Evolutionary conservation across 2,329 filamentous ascomycete species (phyloP), one percentile per base, ranked within the genome.

Genomic region (Clonostachys rosea): DNA sequence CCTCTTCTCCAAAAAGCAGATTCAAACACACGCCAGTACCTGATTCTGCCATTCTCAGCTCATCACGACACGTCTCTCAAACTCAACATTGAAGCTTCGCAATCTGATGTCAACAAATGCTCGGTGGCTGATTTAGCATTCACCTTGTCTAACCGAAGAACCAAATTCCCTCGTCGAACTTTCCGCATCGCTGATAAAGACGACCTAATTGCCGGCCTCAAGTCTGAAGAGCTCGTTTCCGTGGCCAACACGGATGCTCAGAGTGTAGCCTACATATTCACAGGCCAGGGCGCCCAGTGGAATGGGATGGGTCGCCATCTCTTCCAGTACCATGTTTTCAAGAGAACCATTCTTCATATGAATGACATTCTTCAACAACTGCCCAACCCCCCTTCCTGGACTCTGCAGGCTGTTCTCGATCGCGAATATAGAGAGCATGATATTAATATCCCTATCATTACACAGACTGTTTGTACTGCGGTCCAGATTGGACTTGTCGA

Each of bases 221-320:
- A 10, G 14, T 18, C 34, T 8, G 17, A 20, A 34, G 17, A 12
- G 12, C 18, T n/a, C 36, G 18, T 46, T 13, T n/a, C 9, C 24
- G 16, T n/a, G 18, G 20, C 17, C 41, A 14, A 35, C 33, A 16
- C 30, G 16, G 18, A 37, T 18, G 5, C 36, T 13, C 20, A 5
- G 37, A 44, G 14, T 58, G 46, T 72, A 30, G 67, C 62, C 36
- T 74, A 74, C 48, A 42, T 71, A 13, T 73, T 74, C 48, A 67
- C 64, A 34, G 70, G 70, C 0, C 70, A 74, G 50, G 70, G 70
- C 3, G 58, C 68, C 1, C 69, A 73, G 44, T 71, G 65, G 62
- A 59, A 66, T 1, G 56, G 61, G 42, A 74, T 62, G 59, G 59
- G 56, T 3, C 40, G 45, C 0, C 52, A 59, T 18, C 46, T 62